Conservation (phyloP, 768 basidiomycete genomes). For the Thelephora aurantiotincta region DNA sequence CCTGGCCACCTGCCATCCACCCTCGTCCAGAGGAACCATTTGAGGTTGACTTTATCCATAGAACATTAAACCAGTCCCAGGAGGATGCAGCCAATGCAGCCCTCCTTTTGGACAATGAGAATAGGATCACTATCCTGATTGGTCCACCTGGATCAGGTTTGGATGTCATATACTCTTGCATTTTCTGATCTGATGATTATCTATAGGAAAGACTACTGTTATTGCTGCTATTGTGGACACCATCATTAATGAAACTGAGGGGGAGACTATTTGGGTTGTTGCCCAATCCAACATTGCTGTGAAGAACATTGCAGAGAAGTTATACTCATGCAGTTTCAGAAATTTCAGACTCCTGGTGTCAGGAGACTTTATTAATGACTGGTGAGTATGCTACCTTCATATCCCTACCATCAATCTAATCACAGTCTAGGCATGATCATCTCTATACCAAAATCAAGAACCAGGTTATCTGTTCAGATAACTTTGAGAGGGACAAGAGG, state of each 20-base stretch:
- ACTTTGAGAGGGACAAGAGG: conserved; percentile 13
- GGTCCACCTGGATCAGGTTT: conserved; percentile 17
- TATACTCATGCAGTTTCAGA: conserved; percentile 35
- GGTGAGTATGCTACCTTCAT: conserved; percentile 27
- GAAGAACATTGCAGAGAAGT: conserved; percentile 79
- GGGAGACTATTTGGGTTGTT: conserved; percentile 56
- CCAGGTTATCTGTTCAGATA: conserved; percentile 38
- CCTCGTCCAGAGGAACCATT: background rate
- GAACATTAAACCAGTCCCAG: conserved; percentile 25
- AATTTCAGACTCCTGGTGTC: conserved; percentile 64
- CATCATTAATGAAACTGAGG: conserved; percentile 11
- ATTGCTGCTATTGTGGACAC: conserved; percentile 20
- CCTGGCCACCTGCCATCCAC: background rate
- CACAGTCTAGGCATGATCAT: conserved; percentile 64
- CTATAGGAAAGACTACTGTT: conserved; percentile 16
- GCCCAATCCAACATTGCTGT: conserved; percentile 83
- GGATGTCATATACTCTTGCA: background rate
- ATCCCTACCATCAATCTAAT: conserved; percentile 5
- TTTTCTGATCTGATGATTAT: background rate
- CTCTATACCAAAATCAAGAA: conserved; percentile 35
- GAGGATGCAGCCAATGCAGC: conserved; percentile 20
- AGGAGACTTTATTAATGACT: conserved; percentile 45
- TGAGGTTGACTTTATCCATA: background rate
- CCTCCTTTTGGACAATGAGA: conserved; percentile 20
- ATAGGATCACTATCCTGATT: conserved; percentile 20